phyloP scores from a whole-genome alignment of 2,329 filamentous ascomycete genomes.

The Amylocarpus encephaloides region DNA sequence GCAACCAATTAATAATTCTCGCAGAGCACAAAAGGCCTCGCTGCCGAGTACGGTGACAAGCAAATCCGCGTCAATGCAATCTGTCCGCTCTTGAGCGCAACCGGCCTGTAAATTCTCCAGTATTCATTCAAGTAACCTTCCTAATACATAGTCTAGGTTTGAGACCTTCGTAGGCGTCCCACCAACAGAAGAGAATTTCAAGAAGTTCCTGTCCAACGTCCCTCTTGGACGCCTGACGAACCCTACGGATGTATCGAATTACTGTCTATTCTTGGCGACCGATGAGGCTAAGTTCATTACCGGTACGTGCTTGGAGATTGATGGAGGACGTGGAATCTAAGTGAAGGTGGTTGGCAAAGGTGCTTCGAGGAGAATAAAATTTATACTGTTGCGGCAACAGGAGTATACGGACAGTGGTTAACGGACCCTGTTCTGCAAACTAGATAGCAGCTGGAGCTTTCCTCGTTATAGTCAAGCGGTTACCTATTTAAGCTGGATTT shows the following conservation, averaged over 20 bases:
- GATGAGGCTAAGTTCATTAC: slow-evolving; percentile 68
- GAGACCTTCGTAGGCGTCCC: slow-evolving; percentile 51
- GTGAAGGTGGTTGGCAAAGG: too few species aligned
- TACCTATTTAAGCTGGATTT: too few species aligned
- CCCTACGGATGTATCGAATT: slow-evolving; percentile 64
- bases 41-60: slow-evolving; percentile 65
- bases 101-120: slow-evolving; percentile 42
- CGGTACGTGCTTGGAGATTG: slow-evolving; percentile 62
- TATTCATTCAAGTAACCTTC: slow-evolving; percentile 19
- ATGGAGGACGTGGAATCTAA: slow-evolving; percentile 43
- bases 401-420: too few species aligned
- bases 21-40: slow-evolving; percentile 59
- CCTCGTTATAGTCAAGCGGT: too few species aligned
- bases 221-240: slow-evolving; percentile 50
- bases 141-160: slow-evolving; percentile 25
- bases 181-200: slow-evolving; percentile 55
- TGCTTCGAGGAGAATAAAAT: too few species aligned
- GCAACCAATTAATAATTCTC: not conserved
- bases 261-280: slow-evolving; percentile 62
- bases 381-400: too few species aligned
- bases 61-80: slow-evolving; percentile 69
- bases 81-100: slow-evolving; percentile 61
- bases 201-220: slow-evolving; percentile 47
- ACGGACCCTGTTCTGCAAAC: too few species aligned
- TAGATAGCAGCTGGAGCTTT: too few species aligned